Evolutionary conservation across 805 yeast species (phyloP), one percentile per base, ranked within the genome.

Genomic region (Cyberlindnera xishuangbannaensis): DNA sequence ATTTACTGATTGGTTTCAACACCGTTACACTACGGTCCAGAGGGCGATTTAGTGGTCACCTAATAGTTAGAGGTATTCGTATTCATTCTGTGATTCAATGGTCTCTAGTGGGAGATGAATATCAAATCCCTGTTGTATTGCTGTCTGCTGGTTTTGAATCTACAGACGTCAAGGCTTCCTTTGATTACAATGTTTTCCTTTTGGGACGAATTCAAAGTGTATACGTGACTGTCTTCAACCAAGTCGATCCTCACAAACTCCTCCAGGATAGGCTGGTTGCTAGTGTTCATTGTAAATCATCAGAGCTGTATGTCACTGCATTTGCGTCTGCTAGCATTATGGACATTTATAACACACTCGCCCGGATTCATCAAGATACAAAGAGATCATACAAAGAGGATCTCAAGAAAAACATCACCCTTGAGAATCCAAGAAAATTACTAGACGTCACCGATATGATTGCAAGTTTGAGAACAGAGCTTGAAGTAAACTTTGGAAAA

Each of bases 121-220:
- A 67, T 18, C 73, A 64, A 26, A 61, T 80, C 8, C 97, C 97
- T 0, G 55, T 83, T 37, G 78, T 90, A 3, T 67, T 77, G 15
- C 51, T 82, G 3, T 66, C 80, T 0, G 62, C 75, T 4, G 77
- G 80, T 0, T 52, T 86, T 20, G 75, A 64, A 2, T 59, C 65
- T 4, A 46, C 84, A 15, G 75, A 77, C 18, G 47, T 73, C 3
- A 82, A 81, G 48, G 60, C 78, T 5, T 77, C 87, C 0, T 76
- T 90, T 47, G 97, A 92, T 53, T 86, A 77, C 53, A 96, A 90
- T 51, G 74, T 84, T 13, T 87, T 92, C 54, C 70, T 84, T 21
- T 71, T 90, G 28, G 73, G 77, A 3, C 65, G 67, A 12, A 54
- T 81, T 15, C 56, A 63, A 6, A 59, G 61, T 2, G 59, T 76